Percentiles rank a stretch among this genome's conserved stretches.
phyloP scores from a whole-genome alignment of 805 yeast genomes.

The Clavispora fructus region DNA sequence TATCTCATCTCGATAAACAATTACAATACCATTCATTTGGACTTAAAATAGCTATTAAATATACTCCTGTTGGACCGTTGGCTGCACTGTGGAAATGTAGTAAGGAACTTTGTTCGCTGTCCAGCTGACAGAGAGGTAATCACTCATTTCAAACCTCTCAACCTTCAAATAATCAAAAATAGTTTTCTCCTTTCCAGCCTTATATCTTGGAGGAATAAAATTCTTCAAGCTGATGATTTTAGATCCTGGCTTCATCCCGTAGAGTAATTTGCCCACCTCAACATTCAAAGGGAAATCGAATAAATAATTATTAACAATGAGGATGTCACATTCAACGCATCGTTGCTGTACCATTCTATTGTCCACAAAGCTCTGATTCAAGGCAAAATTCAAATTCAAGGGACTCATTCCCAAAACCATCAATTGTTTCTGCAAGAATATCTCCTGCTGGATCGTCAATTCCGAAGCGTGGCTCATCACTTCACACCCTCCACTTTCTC shows the following conservation, averaged over 20 bases:
- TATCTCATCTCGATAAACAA: not conserved
- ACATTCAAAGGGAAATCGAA: conserved; percentile 73
- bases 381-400: conserved; percentile 53
- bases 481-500: conserved; percentile 79
- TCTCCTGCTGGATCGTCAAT: conserved; percentile 55
- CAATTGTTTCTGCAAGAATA: conserved; percentile 55
- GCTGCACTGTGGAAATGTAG: conserved; percentile 66
- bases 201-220: conserved; percentile 71
- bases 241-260: conserved; percentile 64
- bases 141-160: conserved; percentile 54
- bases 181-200: conserved; percentile 48
- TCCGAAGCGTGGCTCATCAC: conserved; percentile 78
- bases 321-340: conserved; percentile 60
- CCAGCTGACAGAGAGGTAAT: conserved; percentile 80
- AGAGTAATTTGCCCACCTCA: conserved; percentile 60
- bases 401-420: conserved; percentile 58
- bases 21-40: not conserved
- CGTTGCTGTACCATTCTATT: conserved; percentile 51
- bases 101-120: conserved; percentile 78
- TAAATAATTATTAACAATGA: conserved; percentile 77
- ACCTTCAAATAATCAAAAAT: conserved; percentile 64
- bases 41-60: conserved; percentile 4
- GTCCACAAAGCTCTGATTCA: conserved; percentile 66
- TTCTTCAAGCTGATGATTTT: conserved; percentile 76
- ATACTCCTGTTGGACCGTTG: conserved; percentile 31